Base-by-base conservation (phyloP, 192 early-diverging fungal genomes). In the Kappamyces sp. region DNA sequence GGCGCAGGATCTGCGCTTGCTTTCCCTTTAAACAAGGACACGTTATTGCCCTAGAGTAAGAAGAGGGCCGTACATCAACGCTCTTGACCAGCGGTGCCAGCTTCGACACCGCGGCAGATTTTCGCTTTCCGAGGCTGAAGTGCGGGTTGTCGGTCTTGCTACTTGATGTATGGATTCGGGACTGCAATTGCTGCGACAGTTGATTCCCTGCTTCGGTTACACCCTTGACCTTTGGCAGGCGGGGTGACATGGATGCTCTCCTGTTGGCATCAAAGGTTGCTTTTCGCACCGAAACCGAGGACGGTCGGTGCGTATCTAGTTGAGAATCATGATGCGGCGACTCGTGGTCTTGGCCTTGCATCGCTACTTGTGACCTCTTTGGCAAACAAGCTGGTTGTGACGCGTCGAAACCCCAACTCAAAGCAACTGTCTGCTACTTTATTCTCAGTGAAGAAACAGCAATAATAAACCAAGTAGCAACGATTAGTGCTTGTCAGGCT, bases 201-300 rank as follows among this genome's bases (percentile, higher is more conserved):
- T 52, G 50, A 3, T 38, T 11, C 11, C 35, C 8, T 15, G 50
- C 50, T 34, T 52, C 40, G 7, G 50, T 52, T 38, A 38, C 35
- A n/a, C 35, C 50, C 40, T 52, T 52, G 12, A 52, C 11, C 22
- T 52, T 52, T 52, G 50, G 50, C 4, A 52, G 15, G 12, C 50
- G 9, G 4, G 47, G 34, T 8, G 50, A 34, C 15, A 38, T 38
- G 40, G 50, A 52, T 9, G 9, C 35, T 30, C 50, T 52, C 15
- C 50, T 52, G 11, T 52, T n/a, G n/a, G n/a, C n/a, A n/a, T n/a
- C n/a, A n/a, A n/a, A n/a, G n/a, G n/a, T n/a, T n/a, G n/a, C n/a
- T n/a, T n/a, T n/a, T n/a, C n/a, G n/a, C n/a, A n/a, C n/a, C n/a
- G n/a, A n/a, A n/a, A n/a, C n/a, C n/a, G n/a, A n/a, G n/a, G n/a